Evolutionary conservation across 352 stramenopile species (phyloP), one percentile per base, ranked within the genome.

Genomic region (Phytopythium chamaehyphon): DNA sequence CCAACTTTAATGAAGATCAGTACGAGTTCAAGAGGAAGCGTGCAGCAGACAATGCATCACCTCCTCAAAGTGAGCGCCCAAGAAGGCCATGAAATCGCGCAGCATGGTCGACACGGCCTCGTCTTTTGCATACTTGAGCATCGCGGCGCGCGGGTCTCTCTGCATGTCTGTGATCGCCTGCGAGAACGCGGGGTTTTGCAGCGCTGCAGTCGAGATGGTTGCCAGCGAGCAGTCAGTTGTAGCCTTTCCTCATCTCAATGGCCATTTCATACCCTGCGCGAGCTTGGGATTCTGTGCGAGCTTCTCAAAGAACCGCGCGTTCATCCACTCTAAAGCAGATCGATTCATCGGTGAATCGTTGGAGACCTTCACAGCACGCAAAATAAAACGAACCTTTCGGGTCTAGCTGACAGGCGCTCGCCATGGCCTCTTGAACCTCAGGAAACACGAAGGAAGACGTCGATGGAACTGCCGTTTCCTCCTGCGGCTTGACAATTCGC

Each of bases 301-400:
- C 59, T 90, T 93, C 22, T 76, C 69, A 31, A 90, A 84, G 38
- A 93, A 86, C 7, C 47, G 52, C 15, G 72, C 67, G 24, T 86
- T 84, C 76, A 90, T 88, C 82, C 82, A 93, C 18, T 87, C 82
- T 90, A 26, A 2, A 39, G n/a, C n/a, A n/a, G n/a, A n/a, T n/a
- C n/a, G 12, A n/a, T 37, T 19, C 15, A 16, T 22, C 28, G 8
- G 12, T 3, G 11, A 54, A 48, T 19, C 10, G 23, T 11, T 45
- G 6, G 18, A 28, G 36, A 54, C n/a, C 19, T 40, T 26, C 21
- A 21, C 11, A 7, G 12, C 7, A 2, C 38, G 15, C 46, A 4
- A 1, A 8, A 50, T 21, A 15, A 7, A 40, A 9, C 31, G 45
- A 40, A 92, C 76, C 73, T 55, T 89, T 87, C 2, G 75, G 64